These are phyloP conservation scores for Hypomontagnella monticulosa DNA, from an alignment of 495 filamentous ascomycete species.

Conservation along the genomic window DNA sequence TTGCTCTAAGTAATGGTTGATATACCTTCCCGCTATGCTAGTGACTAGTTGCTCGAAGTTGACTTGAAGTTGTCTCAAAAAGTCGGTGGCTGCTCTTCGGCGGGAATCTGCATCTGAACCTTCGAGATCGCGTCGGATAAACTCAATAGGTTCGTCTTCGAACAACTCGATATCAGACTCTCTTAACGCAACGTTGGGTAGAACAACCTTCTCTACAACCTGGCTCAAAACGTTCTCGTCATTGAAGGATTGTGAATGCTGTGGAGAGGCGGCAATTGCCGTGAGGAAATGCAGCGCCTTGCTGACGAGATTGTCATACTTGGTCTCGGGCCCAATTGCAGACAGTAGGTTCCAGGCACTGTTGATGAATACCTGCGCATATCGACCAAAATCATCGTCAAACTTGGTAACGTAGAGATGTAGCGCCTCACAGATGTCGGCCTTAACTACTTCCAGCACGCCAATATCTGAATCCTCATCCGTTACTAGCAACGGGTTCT, in stretches of 20 bases:
- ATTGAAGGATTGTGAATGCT: conserved; percentile 88
- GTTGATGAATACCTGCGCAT: conserved; percentile 82
- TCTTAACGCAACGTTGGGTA: conserved; percentile 90
- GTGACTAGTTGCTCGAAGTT: conserved; percentile 89
- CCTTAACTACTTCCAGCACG: conserved; percentile 82
- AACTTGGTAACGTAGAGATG: conserved; percentile 91
- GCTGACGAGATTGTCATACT: conserved; percentile 96
- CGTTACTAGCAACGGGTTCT: conserved; percentile 80
- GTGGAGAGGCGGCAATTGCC: conserved; percentile 76
- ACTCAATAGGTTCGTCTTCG: conserved; percentile 99
- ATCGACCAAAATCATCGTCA: conserved; percentile 85
- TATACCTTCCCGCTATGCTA: conserved; percentile 79
- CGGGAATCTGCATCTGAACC: conserved; percentile 95
- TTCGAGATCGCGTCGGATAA: conserved; percentile 94
- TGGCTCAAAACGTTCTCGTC: conserved; percentile 75
- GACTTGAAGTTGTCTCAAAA: conserved; percentile 84
- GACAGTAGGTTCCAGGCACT: conserved; percentile 93
- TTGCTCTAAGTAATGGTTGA: conserved; percentile 77
- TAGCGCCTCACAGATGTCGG: conserved; percentile 89
- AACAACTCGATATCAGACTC: conserved; percentile 95
- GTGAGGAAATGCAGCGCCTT: conserved; percentile 93
- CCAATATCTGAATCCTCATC: conserved; percentile 89
- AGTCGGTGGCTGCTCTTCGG: conserved; percentile 91
- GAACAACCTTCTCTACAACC: conserved; percentile 91
- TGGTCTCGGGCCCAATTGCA: conserved; percentile 82